Evolutionary conservation across 495 filamentous ascomycete species (phyloP).

Genomic region (Penicillium pulvis): DNA sequence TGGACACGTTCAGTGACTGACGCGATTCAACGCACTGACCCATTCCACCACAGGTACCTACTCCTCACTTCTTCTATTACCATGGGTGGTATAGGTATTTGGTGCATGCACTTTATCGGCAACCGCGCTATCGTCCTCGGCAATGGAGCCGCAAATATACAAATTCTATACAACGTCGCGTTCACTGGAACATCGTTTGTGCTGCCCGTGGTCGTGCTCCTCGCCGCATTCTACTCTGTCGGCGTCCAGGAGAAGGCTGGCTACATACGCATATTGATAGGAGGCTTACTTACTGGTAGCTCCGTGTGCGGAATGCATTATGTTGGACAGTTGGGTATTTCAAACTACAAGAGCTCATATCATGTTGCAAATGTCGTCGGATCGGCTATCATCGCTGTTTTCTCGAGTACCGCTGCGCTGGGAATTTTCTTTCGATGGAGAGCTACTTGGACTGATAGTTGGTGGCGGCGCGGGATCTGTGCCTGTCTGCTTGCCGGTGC

Average conservation of each 20-base stretch:
- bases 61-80: constrained; percentile 68
- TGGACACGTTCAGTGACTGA: constrained; percentile 3
- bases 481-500: constrained; percentile 68
- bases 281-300: constrained; percentile 68
- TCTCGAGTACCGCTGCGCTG: constrained; percentile 67
- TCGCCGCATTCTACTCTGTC: constrained; percentile 68
- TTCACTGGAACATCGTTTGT: constrained; percentile 81
- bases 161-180: constrained; percentile 70
- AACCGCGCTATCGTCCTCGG: constrained; percentile 76
- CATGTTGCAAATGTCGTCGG: constrained; percentile 59
- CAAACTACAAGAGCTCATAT: constrained; percentile 71
- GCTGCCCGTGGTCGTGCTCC: constrained; percentile 73
- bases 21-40: background rate
- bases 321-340: constrained; percentile 78
- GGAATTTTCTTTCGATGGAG: constrained; percentile 76
- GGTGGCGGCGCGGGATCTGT: constrained; percentile 70
- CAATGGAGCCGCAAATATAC: constrained; percentile 58
- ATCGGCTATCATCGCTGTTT: constrained; percentile 69
- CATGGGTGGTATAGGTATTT: constrained; percentile 84
- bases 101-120: constrained; percentile 84
- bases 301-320: constrained; percentile 91
- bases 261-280: constrained; percentile 58
- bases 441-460: constrained; percentile 75
- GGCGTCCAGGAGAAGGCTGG: constrained; percentile 57
- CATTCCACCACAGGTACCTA: constrained; percentile 58